These are phyloP conservation scores for Smittium culicis DNA, from an alignment of 371 early-diverging fungal species.

Conservation along the genomic window DNA sequence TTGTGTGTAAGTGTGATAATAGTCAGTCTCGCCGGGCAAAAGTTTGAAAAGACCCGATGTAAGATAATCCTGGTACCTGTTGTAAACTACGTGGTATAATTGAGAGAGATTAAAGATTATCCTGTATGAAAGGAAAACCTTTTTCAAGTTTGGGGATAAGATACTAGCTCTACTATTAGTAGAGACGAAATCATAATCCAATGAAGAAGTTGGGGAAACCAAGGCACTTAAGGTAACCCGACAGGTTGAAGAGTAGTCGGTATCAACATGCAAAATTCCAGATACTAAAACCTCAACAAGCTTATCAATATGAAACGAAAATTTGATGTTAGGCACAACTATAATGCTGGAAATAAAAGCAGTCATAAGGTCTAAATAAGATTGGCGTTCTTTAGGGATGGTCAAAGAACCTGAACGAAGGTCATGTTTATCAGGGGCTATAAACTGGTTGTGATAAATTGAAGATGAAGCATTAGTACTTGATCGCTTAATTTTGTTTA, in stretches of 20 bases:
- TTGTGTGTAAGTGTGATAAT: background rate
- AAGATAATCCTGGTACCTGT: background rate
- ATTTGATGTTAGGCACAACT: background rate
- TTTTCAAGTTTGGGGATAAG: background rate
- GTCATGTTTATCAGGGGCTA: background rate
- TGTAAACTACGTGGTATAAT: background rate
- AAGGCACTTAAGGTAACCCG: background rate
- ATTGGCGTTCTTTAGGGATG: background rate
- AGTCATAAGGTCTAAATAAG: conserved; percentile 9
- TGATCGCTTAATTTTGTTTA: conserved; percentile 2
- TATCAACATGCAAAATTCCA: conserved; percentile 7
- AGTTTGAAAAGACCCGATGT: background rate
- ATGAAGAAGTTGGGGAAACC: background rate
- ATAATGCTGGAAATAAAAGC: background rate
- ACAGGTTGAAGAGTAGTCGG: background rate
- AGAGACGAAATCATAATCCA: background rate
- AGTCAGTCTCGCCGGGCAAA: background rate
- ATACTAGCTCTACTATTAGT: too few relatives aligned
- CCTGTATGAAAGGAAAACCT: background rate
- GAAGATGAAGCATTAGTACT: background rate
- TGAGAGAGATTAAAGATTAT: background rate
- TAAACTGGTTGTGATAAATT: background rate
- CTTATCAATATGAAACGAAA: background rate
- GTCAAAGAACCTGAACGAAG: background rate
- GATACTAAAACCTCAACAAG: background rate